A percentile compares a stretch with the other conserved stretches of the same genome.
Conservation (phyloP, 495 filamentous ascomycete genomes). For the Halenospora varia region DNA sequence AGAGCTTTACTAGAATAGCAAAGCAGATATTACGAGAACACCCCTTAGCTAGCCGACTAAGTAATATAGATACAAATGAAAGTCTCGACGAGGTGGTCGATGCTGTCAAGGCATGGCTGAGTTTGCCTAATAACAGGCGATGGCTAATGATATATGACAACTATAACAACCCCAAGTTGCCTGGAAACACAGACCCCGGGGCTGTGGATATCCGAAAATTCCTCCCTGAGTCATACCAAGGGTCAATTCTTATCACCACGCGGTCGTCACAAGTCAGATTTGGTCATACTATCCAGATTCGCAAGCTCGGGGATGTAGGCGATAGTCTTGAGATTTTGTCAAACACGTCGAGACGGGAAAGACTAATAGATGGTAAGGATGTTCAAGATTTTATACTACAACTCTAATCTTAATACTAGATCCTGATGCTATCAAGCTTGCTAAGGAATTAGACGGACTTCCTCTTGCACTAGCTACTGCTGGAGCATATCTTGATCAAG, state of each 20-base stretch:
- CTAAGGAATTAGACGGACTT: conserved; percentile 25
- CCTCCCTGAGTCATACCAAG: conserved; percentile 31
- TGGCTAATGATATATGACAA: conserved; percentile 43
- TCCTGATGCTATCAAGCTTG: conserved; percentile 19
- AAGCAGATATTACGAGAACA: conserved; percentile 25
- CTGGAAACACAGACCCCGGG: conserved; percentile 12
- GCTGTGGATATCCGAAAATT: conserved; percentile 31
- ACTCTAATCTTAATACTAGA: conserved; percentile 15
- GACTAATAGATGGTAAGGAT: conserved; percentile 15
- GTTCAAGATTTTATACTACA: neutral
- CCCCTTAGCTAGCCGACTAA: conserved; percentile 17
- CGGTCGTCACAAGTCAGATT: conserved; percentile 28
- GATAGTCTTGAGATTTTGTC: conserved; percentile 33
- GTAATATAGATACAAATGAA: conserved; percentile 4
- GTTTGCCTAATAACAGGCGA: conserved; percentile 32
- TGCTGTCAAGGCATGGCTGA: conserved; percentile 33
- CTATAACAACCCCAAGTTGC: conserved; percentile 31
- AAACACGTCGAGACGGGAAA: conserved; percentile 26
- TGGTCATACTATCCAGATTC: conserved; percentile 27
- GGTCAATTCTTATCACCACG: conserved; percentile 38
- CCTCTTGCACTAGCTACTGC: conserved; percentile 29
- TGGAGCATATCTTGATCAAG: conserved; percentile 29
- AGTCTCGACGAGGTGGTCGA: conserved; percentile 22
- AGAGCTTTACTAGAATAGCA: conserved; percentile 28
- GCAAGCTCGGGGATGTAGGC: conserved; percentile 27